Evolutionary conservation across 2,329 filamentous ascomycete genomes (phyloP), one percentile per base, ranked within the genome.

Genomic region (Venturia effusa): DNA sequence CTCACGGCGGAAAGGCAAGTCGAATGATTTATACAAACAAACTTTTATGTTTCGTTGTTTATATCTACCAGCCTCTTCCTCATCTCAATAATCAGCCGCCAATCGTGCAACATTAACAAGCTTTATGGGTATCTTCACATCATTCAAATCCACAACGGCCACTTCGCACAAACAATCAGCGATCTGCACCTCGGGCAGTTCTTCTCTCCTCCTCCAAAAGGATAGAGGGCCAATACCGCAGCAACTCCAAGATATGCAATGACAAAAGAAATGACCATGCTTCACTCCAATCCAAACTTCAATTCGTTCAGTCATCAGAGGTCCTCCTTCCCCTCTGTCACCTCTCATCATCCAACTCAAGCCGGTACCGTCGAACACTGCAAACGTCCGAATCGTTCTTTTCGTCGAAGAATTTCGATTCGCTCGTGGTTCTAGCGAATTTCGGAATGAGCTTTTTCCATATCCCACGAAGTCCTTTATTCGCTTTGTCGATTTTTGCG

Each of bases 351-450:
- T 68, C 64, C 19, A 74, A 64, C 51, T 71, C 69, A 61, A 76
- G 66, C 48, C 74, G 70, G 67, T 75, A 75, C 27, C 74, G 68
- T 62, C 74, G 67, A 51, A 76, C 74, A 61, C 72, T 74, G 45
- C 64, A 62, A 22, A 40, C 64, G 48, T 63, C 61, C 17, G 54
- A 60, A 64, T 69, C 67, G 40, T 74, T 71, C 32, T 72, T 71
- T 43, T 62, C 64, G 34, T 74, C 73, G 66, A 75, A 75, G 65
- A 76, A 76, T 27, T 66, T 5, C 59, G 66, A 8, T 69, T 70
- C 2, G 69, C 70, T 39, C n/a, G 70, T 55, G 24, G 27, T 39
- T 13, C 37, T 55, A 1, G 55, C 59, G n/a, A 61, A 64, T 63
- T 70, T 67, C 1, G 74, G 74, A 15, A 72, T 67, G n/a, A 73